These are phyloP conservation scores for Salix purpurea DNA, from an alignment of 345 rosid species.

Conservation along the genomic window DNA sequence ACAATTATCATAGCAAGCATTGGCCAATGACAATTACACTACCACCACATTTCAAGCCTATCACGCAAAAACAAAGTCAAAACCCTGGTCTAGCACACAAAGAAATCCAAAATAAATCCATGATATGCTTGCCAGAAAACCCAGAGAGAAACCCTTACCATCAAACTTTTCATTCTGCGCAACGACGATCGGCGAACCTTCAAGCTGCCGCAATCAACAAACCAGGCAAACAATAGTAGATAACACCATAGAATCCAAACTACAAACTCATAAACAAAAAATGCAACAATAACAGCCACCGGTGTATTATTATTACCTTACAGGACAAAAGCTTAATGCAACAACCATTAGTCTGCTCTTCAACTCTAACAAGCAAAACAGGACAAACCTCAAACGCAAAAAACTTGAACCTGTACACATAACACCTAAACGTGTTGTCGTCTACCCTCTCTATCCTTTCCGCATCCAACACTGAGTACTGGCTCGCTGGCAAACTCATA, in stretches of 20 bases:
- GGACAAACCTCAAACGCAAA: constrained; percentile 90
- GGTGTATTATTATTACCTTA: constrained; percentile 37
- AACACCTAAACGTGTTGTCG: constrained; percentile 77
- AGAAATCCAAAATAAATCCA: neutral
- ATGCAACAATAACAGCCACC: no score
- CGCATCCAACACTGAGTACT: constrained; percentile 94
- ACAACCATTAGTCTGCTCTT: constrained; percentile 83
- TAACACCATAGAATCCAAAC: neutral
- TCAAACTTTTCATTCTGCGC: constrained; percentile 92
- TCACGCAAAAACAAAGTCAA: neutral
- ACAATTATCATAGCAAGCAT: neutral
- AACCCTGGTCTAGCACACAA: neutral
- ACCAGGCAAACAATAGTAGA: neutral
- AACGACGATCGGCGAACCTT: constrained; percentile 83
- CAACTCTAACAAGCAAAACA: constrained; percentile 82
- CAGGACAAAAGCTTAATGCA: constrained; percentile 91
- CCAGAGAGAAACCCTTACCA: constrained; percentile 43
- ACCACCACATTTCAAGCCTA: neutral
- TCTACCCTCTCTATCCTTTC: constrained; percentile 96
- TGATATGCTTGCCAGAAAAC: neutral
- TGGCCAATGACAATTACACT: neutral
- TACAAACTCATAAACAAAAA: neutral
- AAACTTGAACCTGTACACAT: constrained; percentile 78
- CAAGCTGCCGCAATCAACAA: constrained; percentile 49
- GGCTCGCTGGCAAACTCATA: constrained; percentile 97